Conservation (phyloP, 2,329 filamentous ascomycete species). For the Penicillium sp. region DNA sequence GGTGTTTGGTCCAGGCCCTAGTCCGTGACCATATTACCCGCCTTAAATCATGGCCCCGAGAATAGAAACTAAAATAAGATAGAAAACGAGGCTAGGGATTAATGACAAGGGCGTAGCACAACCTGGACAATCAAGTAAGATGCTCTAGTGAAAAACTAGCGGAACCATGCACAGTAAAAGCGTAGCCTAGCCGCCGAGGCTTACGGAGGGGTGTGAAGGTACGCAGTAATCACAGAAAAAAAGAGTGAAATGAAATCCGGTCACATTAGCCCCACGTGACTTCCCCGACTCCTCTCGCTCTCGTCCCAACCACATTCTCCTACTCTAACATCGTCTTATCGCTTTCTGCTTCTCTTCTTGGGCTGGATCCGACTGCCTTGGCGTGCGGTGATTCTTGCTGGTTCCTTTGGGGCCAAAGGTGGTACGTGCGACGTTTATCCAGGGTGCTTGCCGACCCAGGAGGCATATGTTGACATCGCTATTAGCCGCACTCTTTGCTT, state of each 20-base stretch:
- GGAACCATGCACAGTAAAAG: neutral
- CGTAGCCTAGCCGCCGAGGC: slow-evolving; percentile 20
- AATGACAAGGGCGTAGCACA: neutral
- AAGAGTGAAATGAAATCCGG: slow-evolving; percentile 3
- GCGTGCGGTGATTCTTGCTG: slow-evolving; percentile 8
- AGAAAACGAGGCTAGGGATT: neutral
- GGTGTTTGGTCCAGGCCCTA: slow-evolving; percentile 4
- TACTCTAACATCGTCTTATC: slow-evolving; percentile 10
- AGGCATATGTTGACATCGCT: slow-evolving; percentile 13
- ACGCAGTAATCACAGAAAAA: slow-evolving; percentile 1
- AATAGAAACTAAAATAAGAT: neutral
- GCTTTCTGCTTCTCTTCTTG: slow-evolving; percentile 7
- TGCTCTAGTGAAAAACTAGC: neutral
- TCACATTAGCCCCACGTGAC: slow-evolving; percentile 17
- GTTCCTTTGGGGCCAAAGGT: slow-evolving; percentile 10
- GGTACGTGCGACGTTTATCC: slow-evolving; percentile 9
- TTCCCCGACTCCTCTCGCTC: slow-evolving; percentile 18
- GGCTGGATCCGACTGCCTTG: slow-evolving; percentile 8
- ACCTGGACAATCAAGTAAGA: neutral
- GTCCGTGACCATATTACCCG: neutral
- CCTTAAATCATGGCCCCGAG: neutral
- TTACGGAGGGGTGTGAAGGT: slow-evolving; percentile 5
- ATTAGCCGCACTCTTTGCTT: slow-evolving; percentile 13
- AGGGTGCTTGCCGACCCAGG: slow-evolving; percentile 9
- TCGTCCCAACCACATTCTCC: slow-evolving; percentile 9